Evolutionary conservation across 306 rosid species (phyloP), one percentile per base, ranked within the genome.

Genomic region (Malus orientalis): DNA sequence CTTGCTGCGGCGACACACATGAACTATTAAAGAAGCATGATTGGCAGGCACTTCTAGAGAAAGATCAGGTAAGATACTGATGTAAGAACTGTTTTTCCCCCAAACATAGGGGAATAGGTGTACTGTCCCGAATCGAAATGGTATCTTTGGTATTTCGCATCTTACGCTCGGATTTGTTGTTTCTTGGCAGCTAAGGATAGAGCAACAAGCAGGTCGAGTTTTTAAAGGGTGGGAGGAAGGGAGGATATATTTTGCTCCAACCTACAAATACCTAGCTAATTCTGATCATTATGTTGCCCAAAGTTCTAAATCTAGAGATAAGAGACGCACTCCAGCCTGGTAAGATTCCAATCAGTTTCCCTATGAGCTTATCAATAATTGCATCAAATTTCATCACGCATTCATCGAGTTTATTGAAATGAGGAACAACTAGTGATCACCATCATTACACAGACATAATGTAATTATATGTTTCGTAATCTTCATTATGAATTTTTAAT

Each of bases 151-250:
- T 16, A 32, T 6, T 16, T 32, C 32, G n/a, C 23, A 10, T 55
- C 73, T 67, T 47, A 14, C n/a, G 45, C 51, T 44, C 47, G n/a
- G 36, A 54, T 67, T 27, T 25, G 23, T 61, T 67, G 61, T 36
- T 40, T 61, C 16, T 36, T 76, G 84, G 78, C 91, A 93, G 93
- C 83, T 95, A 70, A 90, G 81, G 61, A 87, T 81, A 81, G 97
- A 95, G 81, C 96, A 89, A 76, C 86, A 74, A 79, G 96, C 93
- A 58, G 99, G 99, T 40, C 42, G 97, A 83, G 91, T 95, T 68
- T 92, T 95, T 69, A 42, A 88, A 73, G 99, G 95, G 30, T 95
- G 97, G 99, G 91, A 89, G 78, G 99, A 95, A 83, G 99, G 99
- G 11, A 70, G 36, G 30, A 95, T 95, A 84, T 40, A 36, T 20